These are phyloP conservation scores for Pseudoscleropodium purum DNA, from an alignment of 225 moss, liverwort and hornwort genomes.

Conservation along the genomic window DNA sequence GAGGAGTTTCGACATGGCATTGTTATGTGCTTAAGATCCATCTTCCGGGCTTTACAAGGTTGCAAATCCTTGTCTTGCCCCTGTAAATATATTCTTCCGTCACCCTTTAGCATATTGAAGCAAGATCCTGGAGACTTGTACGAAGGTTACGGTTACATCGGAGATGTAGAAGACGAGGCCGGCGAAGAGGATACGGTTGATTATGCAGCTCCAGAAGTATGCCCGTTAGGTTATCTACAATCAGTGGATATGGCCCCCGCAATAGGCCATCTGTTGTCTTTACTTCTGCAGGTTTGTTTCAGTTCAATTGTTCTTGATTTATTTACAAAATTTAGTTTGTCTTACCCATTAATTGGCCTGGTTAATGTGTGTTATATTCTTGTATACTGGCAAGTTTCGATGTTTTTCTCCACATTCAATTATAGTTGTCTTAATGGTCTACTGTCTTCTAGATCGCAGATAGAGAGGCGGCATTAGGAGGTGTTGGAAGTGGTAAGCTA, in stretches of 20 bases:
- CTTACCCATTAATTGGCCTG: not conserved
- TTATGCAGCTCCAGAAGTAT: constrained; percentile 17
- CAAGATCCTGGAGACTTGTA: constrained; percentile 33
- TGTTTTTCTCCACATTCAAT: not conserved
- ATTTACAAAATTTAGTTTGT: not conserved
- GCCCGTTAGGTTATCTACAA: constrained; percentile 69
- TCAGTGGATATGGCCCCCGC: constrained; percentile 63
- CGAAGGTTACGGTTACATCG: constrained; percentile 1
- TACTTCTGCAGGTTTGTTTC: constrained; percentile 71
- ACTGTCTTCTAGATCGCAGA: constrained; percentile 62
- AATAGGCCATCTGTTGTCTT: constrained; percentile 78
- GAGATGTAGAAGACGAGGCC: not conserved
- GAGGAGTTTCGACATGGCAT: constrained; percentile 90
- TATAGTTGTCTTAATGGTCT: not conserved
- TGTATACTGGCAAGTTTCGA: not conserved
- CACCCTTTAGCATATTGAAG: constrained; percentile 49
- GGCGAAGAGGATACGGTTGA: constrained; percentile 12
- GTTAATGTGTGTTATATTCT: not conserved
- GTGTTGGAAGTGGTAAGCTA: constrained; percentile 77
- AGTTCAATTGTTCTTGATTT: not conserved
- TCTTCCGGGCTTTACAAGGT: constrained; percentile 41
- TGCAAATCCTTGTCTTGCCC: constrained; percentile 42
- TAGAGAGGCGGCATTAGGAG: constrained; percentile 62
- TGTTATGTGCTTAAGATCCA: constrained; percentile 52
- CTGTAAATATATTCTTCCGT: constrained; percentile 41